These are phyloP conservation scores for Celoporthe dispersa DNA, from an alignment of 2,329 filamentous ascomycete genomes.

Conservation along the genomic window DNA sequence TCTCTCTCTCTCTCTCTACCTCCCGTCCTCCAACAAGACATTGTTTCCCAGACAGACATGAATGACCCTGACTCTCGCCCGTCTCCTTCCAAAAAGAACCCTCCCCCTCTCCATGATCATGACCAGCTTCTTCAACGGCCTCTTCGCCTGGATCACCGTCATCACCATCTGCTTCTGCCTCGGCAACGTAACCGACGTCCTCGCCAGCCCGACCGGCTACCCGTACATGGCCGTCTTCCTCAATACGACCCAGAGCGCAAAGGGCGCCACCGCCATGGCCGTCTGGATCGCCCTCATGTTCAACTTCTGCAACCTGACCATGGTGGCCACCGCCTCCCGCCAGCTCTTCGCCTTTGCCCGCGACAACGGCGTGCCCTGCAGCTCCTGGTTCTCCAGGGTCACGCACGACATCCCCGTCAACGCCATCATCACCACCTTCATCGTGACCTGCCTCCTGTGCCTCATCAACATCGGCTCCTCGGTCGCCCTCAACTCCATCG, in stretches of 20 bases:
- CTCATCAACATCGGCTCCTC: slow-evolving; percentile 27
- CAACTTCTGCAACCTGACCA: slow-evolving; percentile 35
- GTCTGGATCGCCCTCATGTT: slow-evolving; percentile 36
- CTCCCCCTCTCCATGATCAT: slow-evolving; percentile 42
- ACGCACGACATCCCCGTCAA: slow-evolving; percentile 28
- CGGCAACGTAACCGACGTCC: slow-evolving; percentile 17
- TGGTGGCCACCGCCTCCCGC: slow-evolving; percentile 38
- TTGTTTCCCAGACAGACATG: neutral
- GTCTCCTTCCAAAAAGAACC: slow-evolving; percentile 28
- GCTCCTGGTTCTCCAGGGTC: slow-evolving; percentile 36
- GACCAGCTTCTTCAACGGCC: slow-evolving; percentile 40
- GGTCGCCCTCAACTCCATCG: slow-evolving; percentile 31
- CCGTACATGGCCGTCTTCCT: slow-evolving; percentile 39
- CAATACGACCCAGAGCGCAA: slow-evolving; percentile 32
- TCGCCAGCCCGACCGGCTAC: slow-evolving; percentile 33
- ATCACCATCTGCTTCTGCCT: slow-evolving; percentile 29
- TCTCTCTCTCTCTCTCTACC: no score
- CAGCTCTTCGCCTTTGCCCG: slow-evolving; percentile 41
- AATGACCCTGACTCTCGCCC: neutral
- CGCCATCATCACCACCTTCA: slow-evolving; percentile 29
- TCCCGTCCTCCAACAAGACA: no score
- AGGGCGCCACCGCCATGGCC: slow-evolving; percentile 35
- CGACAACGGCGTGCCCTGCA: slow-evolving; percentile 43
- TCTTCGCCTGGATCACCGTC: slow-evolving; percentile 40
- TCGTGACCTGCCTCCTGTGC: slow-evolving; percentile 18